These are phyloP conservation scores for Endotrypanum monterogeii DNA, from an alignment of 208 protist species.

Conservation along the genomic window DNA sequence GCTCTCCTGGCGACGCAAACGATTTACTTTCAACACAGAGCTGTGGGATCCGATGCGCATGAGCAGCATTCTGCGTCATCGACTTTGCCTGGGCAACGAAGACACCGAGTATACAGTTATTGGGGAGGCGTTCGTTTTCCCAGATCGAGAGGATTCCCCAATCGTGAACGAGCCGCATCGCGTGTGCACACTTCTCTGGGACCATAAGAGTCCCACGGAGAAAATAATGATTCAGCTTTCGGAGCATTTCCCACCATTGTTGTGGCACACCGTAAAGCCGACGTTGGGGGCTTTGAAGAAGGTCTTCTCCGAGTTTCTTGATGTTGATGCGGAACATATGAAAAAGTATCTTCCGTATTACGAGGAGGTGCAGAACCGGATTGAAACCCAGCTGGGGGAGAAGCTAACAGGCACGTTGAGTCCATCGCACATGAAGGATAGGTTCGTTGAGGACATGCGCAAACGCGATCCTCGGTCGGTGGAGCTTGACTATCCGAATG, in stretches of 20 bases:
- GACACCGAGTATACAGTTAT: slow-evolving; percentile 91
- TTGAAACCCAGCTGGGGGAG: slow-evolving; percentile 79
- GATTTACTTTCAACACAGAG: slow-evolving; percentile 84
- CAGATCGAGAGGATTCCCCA: slow-evolving; percentile 88
- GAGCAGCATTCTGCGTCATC: slow-evolving; percentile 77
- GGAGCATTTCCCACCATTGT: slow-evolving; percentile 84
- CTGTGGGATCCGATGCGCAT: slow-evolving; percentile 80
- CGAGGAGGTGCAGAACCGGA: slow-evolving; percentile 81
- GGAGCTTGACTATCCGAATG: slow-evolving; percentile 82
- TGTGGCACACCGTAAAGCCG: slow-evolving; percentile 91
- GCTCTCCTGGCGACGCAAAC: slow-evolving; percentile 74
- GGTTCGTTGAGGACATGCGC: slow-evolving; percentile 90
- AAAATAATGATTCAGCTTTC: slow-evolving; percentile 92
- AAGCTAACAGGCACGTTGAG: slow-evolving; percentile 73
- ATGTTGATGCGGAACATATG: slow-evolving; percentile 91
- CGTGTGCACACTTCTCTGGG: slow-evolving; percentile 83
- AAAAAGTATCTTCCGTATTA: slow-evolving; percentile 91
- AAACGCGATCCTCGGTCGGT: slow-evolving; percentile 75
- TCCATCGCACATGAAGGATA: slow-evolving; percentile 81
- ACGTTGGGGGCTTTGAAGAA: slow-evolving; percentile 71
- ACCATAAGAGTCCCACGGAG: slow-evolving; percentile 87
- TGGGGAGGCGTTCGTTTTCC: slow-evolving; percentile 91
- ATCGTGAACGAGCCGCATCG: slow-evolving; percentile 89
- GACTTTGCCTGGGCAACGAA: slow-evolving; percentile 81
- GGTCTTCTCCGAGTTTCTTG: slow-evolving; percentile 90